A percentile compares a stretch with the other conserved stretches of the same genome.
Conservation (phyloP, 169 alveolate species). For the Plasmodium sp. region DNA sequence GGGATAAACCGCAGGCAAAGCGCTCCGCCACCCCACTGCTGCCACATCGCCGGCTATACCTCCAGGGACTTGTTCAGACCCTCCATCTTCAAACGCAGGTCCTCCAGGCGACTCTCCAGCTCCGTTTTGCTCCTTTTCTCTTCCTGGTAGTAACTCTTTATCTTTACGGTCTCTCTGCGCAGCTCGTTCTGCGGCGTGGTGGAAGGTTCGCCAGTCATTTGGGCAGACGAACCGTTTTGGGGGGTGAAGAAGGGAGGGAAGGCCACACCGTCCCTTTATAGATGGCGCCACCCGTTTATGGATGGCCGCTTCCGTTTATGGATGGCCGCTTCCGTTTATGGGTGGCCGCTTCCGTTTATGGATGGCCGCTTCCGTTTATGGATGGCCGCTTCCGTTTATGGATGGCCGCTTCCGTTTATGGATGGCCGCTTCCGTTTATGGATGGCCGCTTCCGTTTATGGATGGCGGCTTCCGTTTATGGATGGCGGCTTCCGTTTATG, state of each 20-base stretch:
- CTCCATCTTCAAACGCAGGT: constrained; percentile 20
- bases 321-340: too few relatives aligned
- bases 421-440: too few relatives aligned
- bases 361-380: too few relatives aligned
- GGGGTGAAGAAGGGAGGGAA: neutral
- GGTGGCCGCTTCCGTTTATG: too few relatives aligned
- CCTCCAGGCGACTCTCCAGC: constrained; percentile 14
- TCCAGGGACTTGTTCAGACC: constrained; percentile 44
- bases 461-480: too few relatives aligned
- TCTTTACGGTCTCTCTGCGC: constrained; percentile 4
- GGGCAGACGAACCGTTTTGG: neutral
- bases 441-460: too few relatives aligned
- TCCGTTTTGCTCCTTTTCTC: constrained; percentile 31
- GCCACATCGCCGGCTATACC: neutral
- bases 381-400: too few relatives aligned
- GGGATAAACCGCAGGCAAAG: neutral
- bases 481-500: too few relatives aligned
- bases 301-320: too few relatives aligned
- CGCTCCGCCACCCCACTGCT: neutral
- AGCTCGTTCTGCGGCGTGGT: neutral
- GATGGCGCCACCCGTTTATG: too few relatives aligned
- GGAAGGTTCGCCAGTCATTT: neutral
- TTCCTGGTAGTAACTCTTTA: constrained; percentile 1
- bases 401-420: too few relatives aligned
- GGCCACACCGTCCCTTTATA: neutral